Percentiles rank a stretch among this genome's conserved stretches.
Evolutionary conservation across 2,329 filamentous ascomycete genomes (phyloP).

Genomic region (Periconia macrospinosa): DNA sequence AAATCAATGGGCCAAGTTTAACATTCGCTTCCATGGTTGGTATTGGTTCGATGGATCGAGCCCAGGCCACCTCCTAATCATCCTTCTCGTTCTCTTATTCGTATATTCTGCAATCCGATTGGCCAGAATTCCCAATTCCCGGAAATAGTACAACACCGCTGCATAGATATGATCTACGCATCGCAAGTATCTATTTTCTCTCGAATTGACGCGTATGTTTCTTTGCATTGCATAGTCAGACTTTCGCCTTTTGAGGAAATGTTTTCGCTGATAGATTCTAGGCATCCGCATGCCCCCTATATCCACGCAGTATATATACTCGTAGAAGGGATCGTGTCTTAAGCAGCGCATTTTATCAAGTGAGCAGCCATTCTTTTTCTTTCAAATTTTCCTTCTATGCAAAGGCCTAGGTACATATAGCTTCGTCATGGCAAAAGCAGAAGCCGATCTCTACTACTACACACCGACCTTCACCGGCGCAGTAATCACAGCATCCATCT

Average conservation of each 20-base stretch:
- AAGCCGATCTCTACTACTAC: conserved; percentile 27
- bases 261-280: too few relatives aligned
- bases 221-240: too few relatives aligned
- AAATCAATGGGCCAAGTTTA: too few relatives aligned
- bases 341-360: too few relatives aligned
- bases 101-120: neutral
- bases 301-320: too few relatives aligned
- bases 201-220: neutral
- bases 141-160: neutral
- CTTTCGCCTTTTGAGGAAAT: too few relatives aligned
- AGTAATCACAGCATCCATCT: conserved; percentile 50
- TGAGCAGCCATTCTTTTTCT: too few relatives aligned
- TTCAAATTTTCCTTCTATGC: too few relatives aligned
- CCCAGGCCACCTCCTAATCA: neutral
- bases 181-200: neutral
- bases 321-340: too few relatives aligned
- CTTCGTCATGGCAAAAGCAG: conserved; percentile 1
- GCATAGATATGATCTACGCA: neutral
- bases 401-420: too few relatives aligned
- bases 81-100: conserved; percentile 1
- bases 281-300: too few relatives aligned
- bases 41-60: neutral
- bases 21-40: too few relatives aligned
- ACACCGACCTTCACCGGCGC: conserved; percentile 48
- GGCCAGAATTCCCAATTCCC: neutral